Evolutionary conservation across 257 asterid species (phyloP).

Genomic region (Ilex asprella): DNA sequence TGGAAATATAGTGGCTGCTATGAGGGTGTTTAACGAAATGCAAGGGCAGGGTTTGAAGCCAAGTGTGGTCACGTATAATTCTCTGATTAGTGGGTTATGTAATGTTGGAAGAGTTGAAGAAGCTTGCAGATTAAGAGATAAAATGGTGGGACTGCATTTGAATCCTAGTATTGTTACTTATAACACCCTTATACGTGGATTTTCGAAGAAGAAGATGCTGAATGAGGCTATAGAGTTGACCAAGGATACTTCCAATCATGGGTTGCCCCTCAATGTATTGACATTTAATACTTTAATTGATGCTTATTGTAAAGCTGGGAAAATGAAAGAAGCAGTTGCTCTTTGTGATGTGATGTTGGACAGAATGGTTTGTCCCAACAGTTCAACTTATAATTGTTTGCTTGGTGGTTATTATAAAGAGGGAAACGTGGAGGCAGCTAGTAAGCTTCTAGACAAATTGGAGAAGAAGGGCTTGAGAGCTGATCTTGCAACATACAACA

Average conservation of each 20-base stretch:
- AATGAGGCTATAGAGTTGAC: constrained; percentile 56
- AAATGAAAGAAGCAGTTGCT: constrained; percentile 48
- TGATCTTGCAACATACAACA: constrained; percentile 68
- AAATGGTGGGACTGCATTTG: constrained; percentile 50
- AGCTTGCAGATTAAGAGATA: constrained; percentile 50
- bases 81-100: constrained; percentile 63
- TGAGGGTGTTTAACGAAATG: constrained; percentile 62
- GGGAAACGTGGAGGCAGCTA: constrained; percentile 42
- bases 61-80: constrained; percentile 46
- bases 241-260: constrained; percentile 41
- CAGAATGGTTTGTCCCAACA: constrained; percentile 44
- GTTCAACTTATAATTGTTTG: constrained; percentile 77
- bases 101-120: constrained; percentile 48
- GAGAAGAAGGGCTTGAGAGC: constrained; percentile 51
- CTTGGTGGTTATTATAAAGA: constrained; percentile 55
- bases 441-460: constrained; percentile 53
- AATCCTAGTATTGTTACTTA: constrained; percentile 63
- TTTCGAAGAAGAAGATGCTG: constrained; percentile 47
- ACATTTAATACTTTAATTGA: constrained; percentile 61
- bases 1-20: constrained; percentile 47
- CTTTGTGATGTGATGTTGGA: constrained; percentile 45
- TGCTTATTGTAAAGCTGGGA: constrained; percentile 61
- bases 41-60: constrained; percentile 45
- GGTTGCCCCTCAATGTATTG: constrained; percentile 41
- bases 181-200: constrained; percentile 54